Evolutionary conservation across 2,329 filamentous ascomycete species (phyloP).

Genomic region (Ophiostoma tasmaniense): DNA sequence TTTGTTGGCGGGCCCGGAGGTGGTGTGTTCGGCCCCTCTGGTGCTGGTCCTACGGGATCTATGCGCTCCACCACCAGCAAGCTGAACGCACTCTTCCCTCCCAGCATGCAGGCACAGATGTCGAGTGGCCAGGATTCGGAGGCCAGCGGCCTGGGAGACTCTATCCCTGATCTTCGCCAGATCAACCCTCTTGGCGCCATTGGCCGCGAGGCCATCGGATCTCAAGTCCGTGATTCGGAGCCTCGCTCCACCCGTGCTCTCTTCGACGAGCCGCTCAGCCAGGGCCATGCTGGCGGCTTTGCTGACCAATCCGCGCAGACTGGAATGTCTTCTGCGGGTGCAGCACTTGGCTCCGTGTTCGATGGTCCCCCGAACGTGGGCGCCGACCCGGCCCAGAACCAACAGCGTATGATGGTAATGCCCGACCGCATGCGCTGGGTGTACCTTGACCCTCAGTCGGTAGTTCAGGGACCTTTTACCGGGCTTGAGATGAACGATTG

Average conservation of each 20-base stretch:
- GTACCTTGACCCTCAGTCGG: conserved; percentile 88
- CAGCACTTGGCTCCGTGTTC: conserved; percentile 19
- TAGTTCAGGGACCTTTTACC: conserved; percentile 88
- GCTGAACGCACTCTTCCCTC: conserved; percentile 77
- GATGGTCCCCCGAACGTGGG: conserved; percentile 37
- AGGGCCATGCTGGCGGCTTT: background rate
- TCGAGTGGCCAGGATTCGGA: conserved; percentile 49
- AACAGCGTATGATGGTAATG: conserved; percentile 94
- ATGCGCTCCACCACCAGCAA: conserved; percentile 66
- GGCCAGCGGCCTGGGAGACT: conserved; percentile 49
- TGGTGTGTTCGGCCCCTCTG: conserved; percentile 30
- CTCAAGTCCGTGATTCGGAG: conserved; percentile 45
- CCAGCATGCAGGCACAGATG: conserved; percentile 62
- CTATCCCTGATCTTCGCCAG: conserved; percentile 51
- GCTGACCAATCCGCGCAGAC: conserved; percentile 25
- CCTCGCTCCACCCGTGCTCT: conserved; percentile 35
- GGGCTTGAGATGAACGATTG: conserved; percentile 99
- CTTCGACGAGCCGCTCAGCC: conserved; percentile 21
- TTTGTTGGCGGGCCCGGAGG: conserved; percentile 43
- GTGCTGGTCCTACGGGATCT: conserved; percentile 47
- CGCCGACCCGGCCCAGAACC: conserved; percentile 36
- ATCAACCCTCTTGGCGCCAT: conserved; percentile 58
- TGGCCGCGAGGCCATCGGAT: conserved; percentile 51
- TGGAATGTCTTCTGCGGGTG: conserved; percentile 14
- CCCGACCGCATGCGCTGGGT: conserved; percentile 98